Base-by-base conservation (phyloP, 2,329 filamentous ascomycete genomes). In the Bipolaris sorokiniana region DNA sequence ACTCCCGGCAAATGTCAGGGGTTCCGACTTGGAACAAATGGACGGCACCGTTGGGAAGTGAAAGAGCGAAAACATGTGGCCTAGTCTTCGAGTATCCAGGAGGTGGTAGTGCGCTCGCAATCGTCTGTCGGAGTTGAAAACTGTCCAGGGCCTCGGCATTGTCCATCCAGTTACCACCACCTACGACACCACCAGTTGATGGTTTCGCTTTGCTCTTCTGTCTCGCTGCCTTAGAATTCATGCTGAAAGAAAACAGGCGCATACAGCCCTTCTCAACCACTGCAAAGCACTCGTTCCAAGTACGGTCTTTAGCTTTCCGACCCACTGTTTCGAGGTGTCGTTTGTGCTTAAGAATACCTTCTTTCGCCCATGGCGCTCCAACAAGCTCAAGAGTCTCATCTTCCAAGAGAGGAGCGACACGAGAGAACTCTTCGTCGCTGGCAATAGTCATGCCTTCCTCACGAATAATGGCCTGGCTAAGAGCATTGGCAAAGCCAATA, bases 11-110 rank as follows among this genome's bases (percentile, higher is more conserved):
- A 68, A 98, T 97, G 68, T 99, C 95, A 0, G 91, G 87, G 0
- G 95, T 99, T 54, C 95, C 95, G 47, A 95, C 95, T 71, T 98
- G 93, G 83, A 99, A 99, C n/a, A 99, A 84, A 74, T 99, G 95
- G 0, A 99, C 93, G 0, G 94, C 94, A 11, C 95, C 95, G 1
- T 89, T 96, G 0, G 95, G 94, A 44, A 99, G 81, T 61, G 91
- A 96, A 49, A 99, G 80, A 2, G 95, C 94, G 90, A 93, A 99
- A 1, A 99, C 95, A 74, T 98, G 88, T 4, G 93, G 93, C 10
- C 95, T 85, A 26, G 88, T 86, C 70, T 96, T 92, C 33, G 92
- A 97, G 77, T 98, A 98, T 10, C 95, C 95, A 0, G 95, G 94
- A 0, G 92, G 85, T 7, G 95, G 95, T 13, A 99, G 84, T 0